A percentile compares a stretch with the other conserved stretches of the same genome.
phyloP scores from a whole-genome alignment of 495 filamentous ascomycete species.

The Articulospora tetracladia region DNA sequence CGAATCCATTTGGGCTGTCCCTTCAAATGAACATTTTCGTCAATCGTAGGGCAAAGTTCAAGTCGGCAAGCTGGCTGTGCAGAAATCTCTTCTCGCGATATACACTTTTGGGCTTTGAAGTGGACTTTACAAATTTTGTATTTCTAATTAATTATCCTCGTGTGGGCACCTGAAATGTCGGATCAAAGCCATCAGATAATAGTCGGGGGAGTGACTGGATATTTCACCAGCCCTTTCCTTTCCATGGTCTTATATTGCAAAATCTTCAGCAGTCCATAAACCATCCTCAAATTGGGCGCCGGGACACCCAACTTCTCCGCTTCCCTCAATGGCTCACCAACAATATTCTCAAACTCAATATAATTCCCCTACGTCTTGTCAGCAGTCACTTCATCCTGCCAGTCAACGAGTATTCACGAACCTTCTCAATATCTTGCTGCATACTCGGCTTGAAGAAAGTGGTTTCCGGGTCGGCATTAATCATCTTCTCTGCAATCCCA shows the following conservation, averaged over 20 bases:
- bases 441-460: conserved; percentile 52
- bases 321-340: conserved; percentile 49
- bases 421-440: conserved; percentile 46
- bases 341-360: conserved; percentile 49
- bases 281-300: conserved; percentile 39
- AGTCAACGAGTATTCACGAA: not conserved
- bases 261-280: conserved; percentile 39
- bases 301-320: conserved; percentile 36
- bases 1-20: no score
- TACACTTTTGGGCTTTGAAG: no score
- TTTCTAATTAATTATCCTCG: no score
- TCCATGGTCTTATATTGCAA: conserved; percentile 38
- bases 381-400: not conserved
- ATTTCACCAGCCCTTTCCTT: conserved; percentile 22
- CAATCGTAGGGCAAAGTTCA: no score
- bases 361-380: conserved; percentile 37
- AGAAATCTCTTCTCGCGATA: no score
- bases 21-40: no score
- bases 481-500: conserved; percentile 45
- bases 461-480: conserved; percentile 36
- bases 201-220: not conserved
- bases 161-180: no score
- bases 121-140: no score
- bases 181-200: no score
- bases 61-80: no score